These are phyloP conservation scores for Pyrenochaeta sp. DNA, from an alignment of 2,329 filamentous ascomycete species.

Conservation along the genomic window DNA sequence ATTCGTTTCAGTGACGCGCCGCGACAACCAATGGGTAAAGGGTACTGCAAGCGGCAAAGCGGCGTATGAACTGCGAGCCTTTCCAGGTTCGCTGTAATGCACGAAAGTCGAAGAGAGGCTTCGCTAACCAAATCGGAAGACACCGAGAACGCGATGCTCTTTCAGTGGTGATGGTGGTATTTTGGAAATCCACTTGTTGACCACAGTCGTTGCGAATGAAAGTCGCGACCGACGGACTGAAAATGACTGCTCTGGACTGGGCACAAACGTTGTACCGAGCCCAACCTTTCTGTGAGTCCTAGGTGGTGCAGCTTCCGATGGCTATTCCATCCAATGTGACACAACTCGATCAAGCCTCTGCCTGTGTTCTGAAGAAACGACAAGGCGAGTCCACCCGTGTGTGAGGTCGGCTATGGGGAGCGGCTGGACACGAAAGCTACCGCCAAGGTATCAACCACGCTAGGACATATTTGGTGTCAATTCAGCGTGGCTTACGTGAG, in stretches of 20 bases:
- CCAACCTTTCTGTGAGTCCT: background rate
- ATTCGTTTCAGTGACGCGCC: conserved; percentile 7
- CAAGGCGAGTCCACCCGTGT: conserved; percentile 1
- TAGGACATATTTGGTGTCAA: background rate
- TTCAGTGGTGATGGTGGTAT: too few relatives aligned
- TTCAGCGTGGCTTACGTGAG: background rate
- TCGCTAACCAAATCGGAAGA: background rate
- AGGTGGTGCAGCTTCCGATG: conserved; percentile 9
- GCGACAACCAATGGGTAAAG: background rate
- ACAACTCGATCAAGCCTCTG: conserved; percentile 6
- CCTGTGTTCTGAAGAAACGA: conserved; percentile 2
- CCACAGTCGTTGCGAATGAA: background rate
- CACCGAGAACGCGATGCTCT: background rate
- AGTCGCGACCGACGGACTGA: background rate
- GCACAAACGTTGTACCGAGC: background rate
- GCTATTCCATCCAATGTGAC: conserved; percentile 5
- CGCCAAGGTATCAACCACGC: background rate
- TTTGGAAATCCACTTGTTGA: background rate
- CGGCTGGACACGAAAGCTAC: background rate
- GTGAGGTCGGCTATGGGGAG: conserved; percentile 2
- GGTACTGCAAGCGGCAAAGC: background rate
- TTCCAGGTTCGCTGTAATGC: background rate
- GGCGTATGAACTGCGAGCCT: background rate
- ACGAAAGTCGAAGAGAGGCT: background rate
- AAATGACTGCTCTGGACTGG: background rate